Conservation (phyloP, 2,329 filamentous ascomycete species). For the Epichloe brachyelytri region DNA sequence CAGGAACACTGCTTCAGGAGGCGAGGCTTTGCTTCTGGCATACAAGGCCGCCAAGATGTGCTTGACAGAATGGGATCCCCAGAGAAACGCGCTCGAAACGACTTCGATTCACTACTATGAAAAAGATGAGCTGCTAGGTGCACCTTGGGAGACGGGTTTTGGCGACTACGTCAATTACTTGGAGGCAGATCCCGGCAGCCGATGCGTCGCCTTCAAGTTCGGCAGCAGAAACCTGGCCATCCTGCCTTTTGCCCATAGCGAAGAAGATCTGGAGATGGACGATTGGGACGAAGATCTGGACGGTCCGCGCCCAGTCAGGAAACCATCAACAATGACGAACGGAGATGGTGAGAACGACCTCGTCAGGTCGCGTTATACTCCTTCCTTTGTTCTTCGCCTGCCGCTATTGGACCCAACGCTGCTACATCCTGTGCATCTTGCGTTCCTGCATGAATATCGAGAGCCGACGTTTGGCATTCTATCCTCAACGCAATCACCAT, state of each 20-base stretch:
- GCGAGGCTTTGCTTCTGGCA: constrained; percentile 70
- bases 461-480: constrained; percentile 95
- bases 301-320: constrained; percentile 45
- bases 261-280: constrained; percentile 82
- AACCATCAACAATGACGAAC: constrained; percentile 21
- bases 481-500: constrained; percentile 61
- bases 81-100: constrained; percentile 65
- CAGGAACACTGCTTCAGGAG: constrained; percentile 60
- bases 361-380: constrained; percentile 54
- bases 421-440: constrained; percentile 79
- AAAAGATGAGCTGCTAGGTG: constrained; percentile 73
- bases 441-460: constrained; percentile 91
- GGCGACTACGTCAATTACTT: constrained; percentile 69
- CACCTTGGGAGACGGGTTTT: constrained; percentile 68
- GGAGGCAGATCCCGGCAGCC: constrained; percentile 77
- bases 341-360: constrained; percentile 16
- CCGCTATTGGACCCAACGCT: constrained; percentile 79
- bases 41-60: constrained; percentile 88
- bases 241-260: constrained; percentile 75
- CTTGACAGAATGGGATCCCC: constrained; percentile 85
- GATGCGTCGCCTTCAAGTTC: constrained; percentile 92
- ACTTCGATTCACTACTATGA: constrained; percentile 98
- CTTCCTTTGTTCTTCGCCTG: constrained; percentile 87
- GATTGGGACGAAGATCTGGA: constrained; percentile 80
- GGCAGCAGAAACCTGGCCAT: constrained; percentile 82